Conservation (phyloP, 441 rosid genomes). For the Adansonia madagascariensis region DNA sequence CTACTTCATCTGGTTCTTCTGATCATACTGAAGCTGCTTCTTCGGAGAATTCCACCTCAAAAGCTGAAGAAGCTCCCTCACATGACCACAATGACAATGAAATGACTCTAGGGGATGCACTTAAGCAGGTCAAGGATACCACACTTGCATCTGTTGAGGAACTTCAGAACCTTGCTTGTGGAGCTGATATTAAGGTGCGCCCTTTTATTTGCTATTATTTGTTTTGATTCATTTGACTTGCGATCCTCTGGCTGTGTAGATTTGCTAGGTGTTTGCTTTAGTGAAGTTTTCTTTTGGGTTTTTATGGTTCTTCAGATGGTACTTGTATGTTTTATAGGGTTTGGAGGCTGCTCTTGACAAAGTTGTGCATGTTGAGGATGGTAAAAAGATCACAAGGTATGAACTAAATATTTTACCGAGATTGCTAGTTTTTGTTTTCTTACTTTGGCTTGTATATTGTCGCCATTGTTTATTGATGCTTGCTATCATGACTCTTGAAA, state of each 20-base stretch:
- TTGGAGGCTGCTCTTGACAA: conserved; percentile 99
- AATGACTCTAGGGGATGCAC: conserved; percentile 80
- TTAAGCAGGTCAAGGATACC: conserved; percentile 69
- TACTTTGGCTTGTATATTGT: conserved; percentile 21
- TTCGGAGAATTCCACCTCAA: conserved; percentile 50
- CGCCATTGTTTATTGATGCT: conserved; percentile 25
- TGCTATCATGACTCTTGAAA: conserved; percentile 28
- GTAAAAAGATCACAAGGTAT: conserved; percentile 85
- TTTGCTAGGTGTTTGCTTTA: conserved; percentile 6
- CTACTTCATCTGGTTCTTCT: conserved; percentile 56
- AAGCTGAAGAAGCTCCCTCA: conserved; percentile 53
- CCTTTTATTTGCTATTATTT: conserved; percentile 7
- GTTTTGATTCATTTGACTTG: conserved; percentile 12
- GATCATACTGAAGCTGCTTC: conserved; percentile 57
- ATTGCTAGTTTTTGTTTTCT: conserved; percentile 23
- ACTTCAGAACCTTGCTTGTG: conserved; percentile 92
- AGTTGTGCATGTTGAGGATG: conserved; percentile 96
- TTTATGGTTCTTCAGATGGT: conserved; percentile 27
- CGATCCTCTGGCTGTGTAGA: background rate
- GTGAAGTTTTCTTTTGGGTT: conserved; percentile 17
- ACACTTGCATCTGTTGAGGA: conserved; percentile 97
- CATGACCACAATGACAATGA: conserved; percentile 66
- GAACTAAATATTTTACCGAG: conserved; percentile 34
- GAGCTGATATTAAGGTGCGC: conserved; percentile 95
- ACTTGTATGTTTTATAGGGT: conserved; percentile 56